Evolutionary conservation across 441 rosid species (phyloP).

Genomic region (Mallotus japonicus): DNA sequence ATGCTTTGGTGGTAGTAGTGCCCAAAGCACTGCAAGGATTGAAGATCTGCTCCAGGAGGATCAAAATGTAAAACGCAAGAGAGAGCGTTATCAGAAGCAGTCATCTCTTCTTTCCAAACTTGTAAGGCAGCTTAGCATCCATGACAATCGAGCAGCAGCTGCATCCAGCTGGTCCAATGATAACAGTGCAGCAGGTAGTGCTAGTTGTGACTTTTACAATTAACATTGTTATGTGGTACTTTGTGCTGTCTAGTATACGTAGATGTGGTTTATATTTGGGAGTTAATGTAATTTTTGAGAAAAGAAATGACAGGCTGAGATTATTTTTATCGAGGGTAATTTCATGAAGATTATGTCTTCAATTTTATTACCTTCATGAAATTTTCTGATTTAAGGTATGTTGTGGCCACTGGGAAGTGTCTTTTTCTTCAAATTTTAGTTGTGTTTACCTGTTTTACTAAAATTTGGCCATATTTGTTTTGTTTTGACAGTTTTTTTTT

Average conservation of each 20-base stretch:
- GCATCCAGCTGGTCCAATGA: slow-evolving; percentile 72
- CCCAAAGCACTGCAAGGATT: slow-evolving; percentile 72
- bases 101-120: slow-evolving; percentile 83
- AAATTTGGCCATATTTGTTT: background rate
- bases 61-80: slow-evolving; percentile 67
- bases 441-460: background rate
- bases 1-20: slow-evolving; percentile 37
- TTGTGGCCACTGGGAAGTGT: background rate
- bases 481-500: too few species aligned
- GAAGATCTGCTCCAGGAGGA: slow-evolving; percentile 93
- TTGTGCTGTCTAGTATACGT: background rate
- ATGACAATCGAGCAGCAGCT: slow-evolving; percentile 92
- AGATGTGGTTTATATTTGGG: background rate
- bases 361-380: background rate
- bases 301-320: background rate
- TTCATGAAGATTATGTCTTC: background rate
- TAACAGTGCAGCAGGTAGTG: slow-evolving; percentile 53
- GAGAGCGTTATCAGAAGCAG: slow-evolving; percentile 86
- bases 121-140: slow-evolving; percentile 79
- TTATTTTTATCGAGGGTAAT: background rate
- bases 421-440: background rate
- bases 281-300: background rate
- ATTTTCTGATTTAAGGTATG: background rate
- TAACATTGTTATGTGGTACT: background rate
- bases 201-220: background rate